Conservation (phyloP, 2,329 filamentous ascomycete species). For the Aspergillus novofumigatus region DNA sequence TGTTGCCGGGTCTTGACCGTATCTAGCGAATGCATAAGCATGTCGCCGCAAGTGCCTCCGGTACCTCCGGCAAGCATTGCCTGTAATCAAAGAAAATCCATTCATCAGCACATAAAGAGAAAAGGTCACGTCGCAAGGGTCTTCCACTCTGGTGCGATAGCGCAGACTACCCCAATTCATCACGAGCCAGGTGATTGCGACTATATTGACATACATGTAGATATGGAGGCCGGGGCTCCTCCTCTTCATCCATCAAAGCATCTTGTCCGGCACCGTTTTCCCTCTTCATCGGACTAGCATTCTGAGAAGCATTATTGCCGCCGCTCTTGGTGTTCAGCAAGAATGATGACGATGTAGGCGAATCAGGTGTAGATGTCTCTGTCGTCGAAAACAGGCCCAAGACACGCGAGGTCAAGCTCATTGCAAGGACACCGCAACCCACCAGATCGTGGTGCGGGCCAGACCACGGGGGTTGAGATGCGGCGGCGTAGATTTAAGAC, state of each 20-base stretch:
- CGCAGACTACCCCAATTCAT: neutral
- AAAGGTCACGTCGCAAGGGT: neutral
- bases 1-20: slow-evolving; percentile 98
- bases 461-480: slow-evolving; percentile 25
- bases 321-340: slow-evolving; percentile 22
- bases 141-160: neutral
- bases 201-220: slow-evolving; percentile 53
- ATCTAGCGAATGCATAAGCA: slow-evolving; percentile 98
- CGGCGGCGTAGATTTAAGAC: slow-evolving; percentile 14
- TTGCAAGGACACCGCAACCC: slow-evolving; percentile 41
- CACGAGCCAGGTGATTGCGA: neutral
- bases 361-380: slow-evolving; percentile 26
- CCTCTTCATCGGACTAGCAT: slow-evolving; percentile 12
- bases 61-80: slow-evolving; percentile 93
- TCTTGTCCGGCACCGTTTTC: slow-evolving; percentile 30
- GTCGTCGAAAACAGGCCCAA: slow-evolving; percentile 49
- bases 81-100: slow-evolving; percentile 43
- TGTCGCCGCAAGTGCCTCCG: slow-evolving; percentile 88
- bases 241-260: slow-evolving; percentile 43
- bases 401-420: slow-evolving; percentile 56
- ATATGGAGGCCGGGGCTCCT: slow-evolving; percentile 59
- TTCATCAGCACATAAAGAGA: slow-evolving; percentile 12
- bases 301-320: slow-evolving; percentile 17
- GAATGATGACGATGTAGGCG: slow-evolving; percentile 26
- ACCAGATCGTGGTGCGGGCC: slow-evolving; percentile 29